Evolutionary conservation across 2,329 filamentous ascomycete species (phyloP).

Genomic region (Fusarium protoensiforme): DNA sequence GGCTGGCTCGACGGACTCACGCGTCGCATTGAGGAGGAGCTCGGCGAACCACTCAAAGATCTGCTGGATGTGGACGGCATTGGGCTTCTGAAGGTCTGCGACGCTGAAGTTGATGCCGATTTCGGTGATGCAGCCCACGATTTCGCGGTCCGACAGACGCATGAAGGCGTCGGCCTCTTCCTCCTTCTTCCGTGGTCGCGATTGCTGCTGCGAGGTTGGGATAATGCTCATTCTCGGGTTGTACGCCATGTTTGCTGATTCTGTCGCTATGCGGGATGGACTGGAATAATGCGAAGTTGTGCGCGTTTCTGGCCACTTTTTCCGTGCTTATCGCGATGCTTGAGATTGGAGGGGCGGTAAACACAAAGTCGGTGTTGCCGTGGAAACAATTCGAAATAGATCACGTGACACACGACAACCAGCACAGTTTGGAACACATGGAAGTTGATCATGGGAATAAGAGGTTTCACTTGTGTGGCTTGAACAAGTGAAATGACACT

Average conservation of each 20-base stretch:
- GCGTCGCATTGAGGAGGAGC: conserved; percentile 90
- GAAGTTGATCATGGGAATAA: not conserved
- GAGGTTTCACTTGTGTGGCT: not conserved
- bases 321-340: conserved; percentile 16
- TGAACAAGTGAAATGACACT: not conserved
- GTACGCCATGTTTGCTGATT: conserved; percentile 61
- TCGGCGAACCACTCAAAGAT: conserved; percentile 99
- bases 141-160: conserved; percentile 77
- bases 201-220: conserved; percentile 61
- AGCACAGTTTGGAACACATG: not conserved
- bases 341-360: conserved; percentile 29
- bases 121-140: conserved; percentile 96
- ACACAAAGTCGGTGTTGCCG: conserved; percentile 37
- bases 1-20: conserved; percentile 91
- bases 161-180: conserved; percentile 70
- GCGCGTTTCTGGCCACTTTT: conserved; percentile 7
- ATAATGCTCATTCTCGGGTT: conserved; percentile 71
- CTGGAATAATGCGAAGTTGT: conserved; percentile 1
- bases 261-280: not conserved
- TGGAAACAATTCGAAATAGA: conserved; percentile 32
- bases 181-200: conserved; percentile 67
- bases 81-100: conserved; percentile 91
- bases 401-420: conserved; percentile 25
- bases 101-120: conserved; percentile 92
- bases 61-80: conserved; percentile 93